A percentile compares a stretch with the other conserved stretches of the same genome.
Conservation (phyloP, 2,329 filamentous ascomycete species). For the Blastomyces gilchristii region DNA sequence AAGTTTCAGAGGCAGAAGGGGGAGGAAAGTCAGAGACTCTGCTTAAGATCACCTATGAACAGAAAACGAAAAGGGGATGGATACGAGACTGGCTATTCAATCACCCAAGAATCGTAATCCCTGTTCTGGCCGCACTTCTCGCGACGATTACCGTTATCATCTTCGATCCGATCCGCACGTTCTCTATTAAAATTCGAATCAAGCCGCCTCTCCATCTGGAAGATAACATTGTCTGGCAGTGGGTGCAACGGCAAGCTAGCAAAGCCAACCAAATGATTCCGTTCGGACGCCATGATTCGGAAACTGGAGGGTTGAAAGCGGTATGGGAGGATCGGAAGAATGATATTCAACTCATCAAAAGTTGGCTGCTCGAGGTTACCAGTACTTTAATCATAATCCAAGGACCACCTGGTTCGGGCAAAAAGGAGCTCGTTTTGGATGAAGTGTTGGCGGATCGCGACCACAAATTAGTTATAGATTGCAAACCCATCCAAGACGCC, state of each 20-base stretch:
- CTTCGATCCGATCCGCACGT: constrained; percentile 89
- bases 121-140: constrained; percentile 66
- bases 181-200: constrained; percentile 83
- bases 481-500: constrained; percentile 85
- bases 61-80: constrained; percentile 63
- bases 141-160: constrained; percentile 75
- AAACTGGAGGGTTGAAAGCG: constrained; percentile 62
- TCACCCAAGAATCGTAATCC: constrained; percentile 82
- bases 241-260: constrained; percentile 60
- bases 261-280: constrained; percentile 36
- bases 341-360: constrained; percentile 69
- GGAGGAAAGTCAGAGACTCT: constrained; percentile 67
- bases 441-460: constrained; percentile 66
- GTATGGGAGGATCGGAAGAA: constrained; percentile 81
- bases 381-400: constrained; percentile 93
- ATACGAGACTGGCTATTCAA: constrained; percentile 78
- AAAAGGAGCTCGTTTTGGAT: constrained; percentile 76
- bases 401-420: constrained; percentile 82
- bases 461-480: constrained; percentile 78
- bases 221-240: constrained; percentile 63
- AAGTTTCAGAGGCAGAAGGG: constrained; percentile 56
- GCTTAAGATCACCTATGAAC: constrained; percentile 74
- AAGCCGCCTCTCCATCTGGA: constrained; percentile 64
- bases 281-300: constrained; percentile 35
- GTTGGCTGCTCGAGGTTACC: constrained; percentile 76